phyloP scores from a whole-genome alignment of 257 asterid species.

The Solanum etuberosum region DNA sequence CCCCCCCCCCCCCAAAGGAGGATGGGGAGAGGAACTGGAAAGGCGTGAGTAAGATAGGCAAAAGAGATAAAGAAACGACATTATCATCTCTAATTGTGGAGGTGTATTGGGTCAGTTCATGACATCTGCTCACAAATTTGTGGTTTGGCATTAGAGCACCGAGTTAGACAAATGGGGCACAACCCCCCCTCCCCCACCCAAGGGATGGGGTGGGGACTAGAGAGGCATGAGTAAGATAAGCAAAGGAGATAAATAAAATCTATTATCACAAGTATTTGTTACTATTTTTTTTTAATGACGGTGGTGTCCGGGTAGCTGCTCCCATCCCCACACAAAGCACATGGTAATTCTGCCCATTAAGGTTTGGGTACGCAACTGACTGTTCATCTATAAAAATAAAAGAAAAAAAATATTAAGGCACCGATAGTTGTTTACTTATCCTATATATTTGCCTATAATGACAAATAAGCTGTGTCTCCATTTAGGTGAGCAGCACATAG shows the following conservation, averaged over 20 bases:
- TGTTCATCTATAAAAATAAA: not conserved
- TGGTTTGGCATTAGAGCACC: not conserved
- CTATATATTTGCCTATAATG: not conserved
- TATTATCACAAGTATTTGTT: not conserved
- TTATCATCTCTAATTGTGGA: not conserved
- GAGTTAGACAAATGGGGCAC: not conserved
- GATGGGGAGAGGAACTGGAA: not conserved
- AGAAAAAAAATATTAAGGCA: not conserved
- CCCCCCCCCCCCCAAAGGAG: not conserved
- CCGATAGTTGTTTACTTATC: not conserved
- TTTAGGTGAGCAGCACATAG: not conserved
- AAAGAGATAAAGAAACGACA: not conserved
- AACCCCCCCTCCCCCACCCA: not conserved
- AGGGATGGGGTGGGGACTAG: not conserved
- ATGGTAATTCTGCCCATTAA: not conserved
- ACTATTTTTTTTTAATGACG: not conserved
- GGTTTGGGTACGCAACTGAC: not conserved
- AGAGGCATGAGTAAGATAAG: not conserved
- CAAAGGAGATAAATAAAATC: not conserved
- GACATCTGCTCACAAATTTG: not conserved
- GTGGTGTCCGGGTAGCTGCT: not conserved
- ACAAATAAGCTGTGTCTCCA: not conserved
- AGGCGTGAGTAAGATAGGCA: not conserved
- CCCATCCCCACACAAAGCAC: not conserved
- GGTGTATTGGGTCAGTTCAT: not conserved